These are phyloP conservation scores for Melampsora americana DNA, from an alignment of 1,284 basidiomycete species.

Conservation along the genomic window DNA sequence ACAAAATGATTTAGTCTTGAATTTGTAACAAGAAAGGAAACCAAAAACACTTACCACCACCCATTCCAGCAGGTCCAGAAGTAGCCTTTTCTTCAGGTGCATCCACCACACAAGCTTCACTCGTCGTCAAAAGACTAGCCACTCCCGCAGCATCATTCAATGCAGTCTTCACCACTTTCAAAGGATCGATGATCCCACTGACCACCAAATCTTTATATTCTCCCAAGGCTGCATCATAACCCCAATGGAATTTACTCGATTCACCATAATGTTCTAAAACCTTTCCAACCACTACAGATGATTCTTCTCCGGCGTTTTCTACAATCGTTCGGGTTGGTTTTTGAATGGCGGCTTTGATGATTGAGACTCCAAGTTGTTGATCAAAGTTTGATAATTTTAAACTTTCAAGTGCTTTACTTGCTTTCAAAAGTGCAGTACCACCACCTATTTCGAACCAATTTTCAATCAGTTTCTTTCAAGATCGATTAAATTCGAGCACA, in stretches of 20 bases:
- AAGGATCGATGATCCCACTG: slow-evolving; percentile 76
- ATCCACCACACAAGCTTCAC: slow-evolving; percentile 88
- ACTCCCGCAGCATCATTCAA: slow-evolving; percentile 83
- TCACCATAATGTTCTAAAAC: slow-evolving; percentile 67
- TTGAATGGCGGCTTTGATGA: slow-evolving; percentile 82
- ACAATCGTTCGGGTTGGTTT: slow-evolving; percentile 79
- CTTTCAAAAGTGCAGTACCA: slow-evolving; percentile 68
- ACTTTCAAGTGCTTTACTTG: slow-evolving; percentile 73
- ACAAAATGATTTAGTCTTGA: not conserved
- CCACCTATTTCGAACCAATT: slow-evolving; percentile 49
- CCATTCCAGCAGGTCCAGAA: slow-evolving; percentile 58
- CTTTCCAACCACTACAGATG: slow-evolving; percentile 85
- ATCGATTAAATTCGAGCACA: slow-evolving; percentile 58
- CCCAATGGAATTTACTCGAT: slow-evolving; percentile 62
- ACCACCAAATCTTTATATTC: slow-evolving; percentile 94
- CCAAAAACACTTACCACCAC: slow-evolving; percentile 48
- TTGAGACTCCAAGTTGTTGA: slow-evolving; percentile 90
- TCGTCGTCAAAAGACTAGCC: slow-evolving; percentile 84
- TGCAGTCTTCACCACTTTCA: slow-evolving; percentile 80
- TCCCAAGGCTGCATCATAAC: slow-evolving; percentile 86
- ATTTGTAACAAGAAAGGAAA: not conserved
- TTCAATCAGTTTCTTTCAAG: slow-evolving; percentile 51
- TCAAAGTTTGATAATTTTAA: slow-evolving; percentile 90
- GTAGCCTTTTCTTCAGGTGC: slow-evolving; percentile 77
- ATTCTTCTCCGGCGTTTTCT: slow-evolving; percentile 91